A percentile compares a stretch with the other conserved stretches of the same genome.
phyloP scores from a whole-genome alignment of 345 rosid species.

The Citrus sp. region DNA sequence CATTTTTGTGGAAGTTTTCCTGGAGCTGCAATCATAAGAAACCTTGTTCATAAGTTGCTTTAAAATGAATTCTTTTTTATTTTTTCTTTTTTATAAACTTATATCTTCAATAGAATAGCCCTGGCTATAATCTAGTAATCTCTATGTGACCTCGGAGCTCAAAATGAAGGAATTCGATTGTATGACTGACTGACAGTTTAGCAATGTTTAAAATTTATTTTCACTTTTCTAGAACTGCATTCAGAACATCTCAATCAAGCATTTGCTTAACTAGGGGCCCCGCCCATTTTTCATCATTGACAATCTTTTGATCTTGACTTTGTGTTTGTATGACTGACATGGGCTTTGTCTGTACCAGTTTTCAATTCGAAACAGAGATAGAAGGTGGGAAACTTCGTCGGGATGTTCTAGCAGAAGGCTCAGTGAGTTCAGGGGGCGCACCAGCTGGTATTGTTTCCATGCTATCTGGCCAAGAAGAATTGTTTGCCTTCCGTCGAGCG shows the following conservation, averaged over 20 bases:
- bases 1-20: not conserved
- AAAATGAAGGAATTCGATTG: not conserved
- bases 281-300: not conserved
- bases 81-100: not conserved
- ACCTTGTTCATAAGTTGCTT: not conserved
- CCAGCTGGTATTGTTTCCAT: constrained; percentile 64
- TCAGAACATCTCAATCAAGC: not conserved
- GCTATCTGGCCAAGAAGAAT: constrained; percentile 87
- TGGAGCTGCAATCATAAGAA: not conserved
- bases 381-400: constrained; percentile 77
- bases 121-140: not conserved
- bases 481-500: constrained; percentile 90
- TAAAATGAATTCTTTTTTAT: not conserved
- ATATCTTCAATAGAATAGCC: not conserved
- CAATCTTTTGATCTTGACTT: not conserved
- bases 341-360: constrained; percentile 37
- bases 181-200: not conserved
- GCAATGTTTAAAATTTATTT: not conserved
- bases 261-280: not conserved
- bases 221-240: not conserved
- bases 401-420: constrained; percentile 74
- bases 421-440: constrained; percentile 61
- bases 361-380: constrained; percentile 88
- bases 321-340: not conserved
- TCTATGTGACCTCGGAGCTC: not conserved